phyloP scores from a whole-genome alignment of 352 stramenopile genomes.

The Phytopythium ostracodes region DNA sequence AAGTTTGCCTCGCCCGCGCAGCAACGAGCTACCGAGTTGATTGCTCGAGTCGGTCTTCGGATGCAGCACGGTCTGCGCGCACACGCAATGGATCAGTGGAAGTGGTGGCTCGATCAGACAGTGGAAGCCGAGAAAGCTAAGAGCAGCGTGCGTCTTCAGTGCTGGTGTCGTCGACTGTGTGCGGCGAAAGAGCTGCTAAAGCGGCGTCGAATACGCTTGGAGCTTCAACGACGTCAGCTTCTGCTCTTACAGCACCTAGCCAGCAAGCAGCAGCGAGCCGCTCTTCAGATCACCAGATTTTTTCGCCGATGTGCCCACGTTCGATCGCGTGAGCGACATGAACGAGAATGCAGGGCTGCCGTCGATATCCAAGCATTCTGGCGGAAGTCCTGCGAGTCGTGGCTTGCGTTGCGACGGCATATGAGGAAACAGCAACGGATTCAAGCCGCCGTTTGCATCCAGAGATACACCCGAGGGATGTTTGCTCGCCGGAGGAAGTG shows the following conservation, averaged over 20 bases:
- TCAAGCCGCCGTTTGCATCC: conserved; percentile 40
- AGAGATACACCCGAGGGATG: conserved; percentile 29
- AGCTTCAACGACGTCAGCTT: conserved; percentile 46
- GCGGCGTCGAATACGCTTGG: conserved; percentile 22
- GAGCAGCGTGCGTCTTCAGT: conserved; percentile 32
- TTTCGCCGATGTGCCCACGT: conserved; percentile 22
- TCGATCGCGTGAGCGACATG: conserved; percentile 3
- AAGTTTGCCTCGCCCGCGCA: conserved; percentile 63
- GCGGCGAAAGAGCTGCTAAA: conserved; percentile 20
- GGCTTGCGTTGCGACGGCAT: conserved; percentile 38
- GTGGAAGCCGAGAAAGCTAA: conserved; percentile 13
- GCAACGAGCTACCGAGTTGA: conserved; percentile 41
- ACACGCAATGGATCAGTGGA: conserved; percentile 45
- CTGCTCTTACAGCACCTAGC: conserved; percentile 35
- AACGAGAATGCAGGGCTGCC: conserved; percentile 18
- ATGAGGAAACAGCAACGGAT: conserved; percentile 27
- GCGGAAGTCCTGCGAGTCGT: conserved; percentile 36
- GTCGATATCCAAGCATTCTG: conserved; percentile 49
- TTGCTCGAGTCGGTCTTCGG: conserved; percentile 38
- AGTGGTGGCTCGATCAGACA: conserved; percentile 14
- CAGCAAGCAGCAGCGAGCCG: conserved; percentile 38
- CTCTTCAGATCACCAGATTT: conserved; percentile 38
- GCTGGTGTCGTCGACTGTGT: conserved; percentile 52
- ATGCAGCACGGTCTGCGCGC: conserved; percentile 38
- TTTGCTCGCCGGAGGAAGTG: conserved; percentile 24